Base-by-base conservation (phyloP, 306 rosid genomes). In the Trifolium fragiferum region DNA sequence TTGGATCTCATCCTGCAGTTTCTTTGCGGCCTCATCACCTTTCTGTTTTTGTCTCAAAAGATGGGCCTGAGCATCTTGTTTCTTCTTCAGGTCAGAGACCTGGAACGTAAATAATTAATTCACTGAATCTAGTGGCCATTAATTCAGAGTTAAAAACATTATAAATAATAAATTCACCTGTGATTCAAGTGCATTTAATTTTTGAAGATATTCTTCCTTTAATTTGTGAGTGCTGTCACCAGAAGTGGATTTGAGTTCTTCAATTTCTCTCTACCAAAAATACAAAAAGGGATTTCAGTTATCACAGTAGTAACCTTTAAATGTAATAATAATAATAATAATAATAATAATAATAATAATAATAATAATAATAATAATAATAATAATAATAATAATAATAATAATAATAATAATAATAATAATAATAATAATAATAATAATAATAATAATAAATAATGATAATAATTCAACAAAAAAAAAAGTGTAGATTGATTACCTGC, bases 41-140 rank as follows among this genome's bases (percentile, higher is more conserved):
- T 82, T 95, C 79, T 92, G 97, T 61, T 95, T 95, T 84, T 95
- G 99, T 74, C 90, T 87, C 84, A 95, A 69, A 9, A 92, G 74
- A 73, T 95, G 99, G 79, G 96, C 90, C 68, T 95, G 99, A 75
- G 98, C 96, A 80, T 92, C 99, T 74, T 95, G 99, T 57, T 92
- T 95, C 86, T 95, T 95, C 84, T 92, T 95, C 75, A 95, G 78
- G 70, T 72, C 93, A 15, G 93, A 80, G 49, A 95, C 99, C 99
- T 95, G 81, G 83, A 86, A 77, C 76, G 53, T 15, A 82, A 84
- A 68, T 6, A 16, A 38, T 79, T 21, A 86, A 80, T 55, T 73
- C 33, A 25, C 20, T 6, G 63, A 59, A 32, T 77, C 27, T n/a
- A 63, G 66, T 40, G 44, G 44, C 67, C 32, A 55, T 33, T 76